phyloP scores from a whole-genome alignment of 2,329 filamentous ascomycete species.

The Claviceps arundinis region DNA sequence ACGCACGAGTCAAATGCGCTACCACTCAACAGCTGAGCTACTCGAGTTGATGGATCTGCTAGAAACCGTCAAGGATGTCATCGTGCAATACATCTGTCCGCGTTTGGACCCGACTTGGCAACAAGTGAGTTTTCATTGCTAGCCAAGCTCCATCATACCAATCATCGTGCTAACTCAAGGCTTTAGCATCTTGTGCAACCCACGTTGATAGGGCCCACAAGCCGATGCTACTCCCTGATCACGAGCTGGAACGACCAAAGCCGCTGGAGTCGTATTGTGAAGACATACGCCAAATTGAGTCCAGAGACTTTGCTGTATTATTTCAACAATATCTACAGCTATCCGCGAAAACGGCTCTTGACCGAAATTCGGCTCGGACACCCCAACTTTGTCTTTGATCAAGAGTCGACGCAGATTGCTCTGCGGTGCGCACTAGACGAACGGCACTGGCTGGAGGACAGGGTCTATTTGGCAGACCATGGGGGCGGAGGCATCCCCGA shows the following conservation, averaged over 20 bases:
- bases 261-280: constrained; percentile 25
- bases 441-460: constrained; percentile 19
- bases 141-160: not conserved
- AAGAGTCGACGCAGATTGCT: constrained; percentile 30
- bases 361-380: constrained; percentile 25
- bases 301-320: constrained; percentile 37
- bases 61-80: constrained; percentile 29
- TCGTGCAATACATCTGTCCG: constrained; percentile 33
- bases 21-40: constrained; percentile 29
- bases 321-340: constrained; percentile 32
- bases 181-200: constrained; percentile 11
- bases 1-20: constrained; percentile 29
- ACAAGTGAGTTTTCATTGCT: constrained; percentile 16
- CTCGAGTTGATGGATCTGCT: constrained; percentile 33
- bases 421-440: constrained; percentile 25
- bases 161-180: not conserved
- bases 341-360: constrained; percentile 31
- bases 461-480: constrained; percentile 21
- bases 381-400: constrained; percentile 29
- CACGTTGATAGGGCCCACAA: constrained; percentile 12
- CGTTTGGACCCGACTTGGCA: constrained; percentile 25
- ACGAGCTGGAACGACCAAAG: constrained; percentile 24
- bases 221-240: constrained; percentile 18
- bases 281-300: constrained; percentile 35
- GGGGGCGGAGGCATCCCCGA: constrained; percentile 27